Percentiles rank a stretch among this genome's conserved stretches.
These are phyloP conservation scores for Boletus semigastroideus DNA, from an alignment of 1,284 basidiomycete species.

Conservation along the genomic window DNA sequence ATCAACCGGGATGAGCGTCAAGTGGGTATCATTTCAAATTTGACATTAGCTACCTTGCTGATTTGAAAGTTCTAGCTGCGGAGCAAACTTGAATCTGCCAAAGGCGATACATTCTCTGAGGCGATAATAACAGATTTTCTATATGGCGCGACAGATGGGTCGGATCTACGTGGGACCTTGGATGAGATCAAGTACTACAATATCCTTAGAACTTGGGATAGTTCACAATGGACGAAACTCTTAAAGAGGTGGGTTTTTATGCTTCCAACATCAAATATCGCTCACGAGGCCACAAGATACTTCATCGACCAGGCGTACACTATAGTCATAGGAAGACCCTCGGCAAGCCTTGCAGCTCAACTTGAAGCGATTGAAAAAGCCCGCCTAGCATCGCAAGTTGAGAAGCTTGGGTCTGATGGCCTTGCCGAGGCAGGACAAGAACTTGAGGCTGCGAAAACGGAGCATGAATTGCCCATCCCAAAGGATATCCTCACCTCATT, in stretches of 20 bases:
- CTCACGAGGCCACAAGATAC: conserved; percentile 53
- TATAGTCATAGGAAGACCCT: conserved; percentile 86
- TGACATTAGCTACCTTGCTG: conserved; percentile 2
- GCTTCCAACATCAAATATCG: background rate
- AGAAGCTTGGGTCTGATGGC: conserved; percentile 77
- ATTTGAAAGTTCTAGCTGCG: conserved; percentile 49
- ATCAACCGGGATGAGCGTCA: conserved; percentile 89
- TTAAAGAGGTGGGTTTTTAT: conserved; percentile 65
- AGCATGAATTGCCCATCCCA: conserved; percentile 86
- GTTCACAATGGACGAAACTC: conserved; percentile 77
- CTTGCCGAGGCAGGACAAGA: conserved; percentile 69
- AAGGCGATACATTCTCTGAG: conserved; percentile 74
- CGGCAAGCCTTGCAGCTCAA: conserved; percentile 78
- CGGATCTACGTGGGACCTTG: conserved; percentile 72
- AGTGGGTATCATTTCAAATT: conserved; percentile 39
- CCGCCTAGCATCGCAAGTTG: conserved; percentile 71
- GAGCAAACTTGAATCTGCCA: conserved; percentile 72
- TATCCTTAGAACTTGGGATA: conserved; percentile 69
- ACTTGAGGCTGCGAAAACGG: conserved; percentile 82
- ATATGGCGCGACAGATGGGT: conserved; percentile 84
- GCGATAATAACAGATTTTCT: conserved; percentile 85
- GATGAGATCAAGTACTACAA: conserved; percentile 80
- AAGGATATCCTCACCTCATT: conserved; percentile 79
- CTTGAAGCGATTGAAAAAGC: conserved; percentile 83
- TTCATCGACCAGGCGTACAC: conserved; percentile 72